These are phyloP conservation scores for Ephemerocybe angulata DNA, from an alignment of 768 basidiomycete genomes.

Conservation along the genomic window DNA sequence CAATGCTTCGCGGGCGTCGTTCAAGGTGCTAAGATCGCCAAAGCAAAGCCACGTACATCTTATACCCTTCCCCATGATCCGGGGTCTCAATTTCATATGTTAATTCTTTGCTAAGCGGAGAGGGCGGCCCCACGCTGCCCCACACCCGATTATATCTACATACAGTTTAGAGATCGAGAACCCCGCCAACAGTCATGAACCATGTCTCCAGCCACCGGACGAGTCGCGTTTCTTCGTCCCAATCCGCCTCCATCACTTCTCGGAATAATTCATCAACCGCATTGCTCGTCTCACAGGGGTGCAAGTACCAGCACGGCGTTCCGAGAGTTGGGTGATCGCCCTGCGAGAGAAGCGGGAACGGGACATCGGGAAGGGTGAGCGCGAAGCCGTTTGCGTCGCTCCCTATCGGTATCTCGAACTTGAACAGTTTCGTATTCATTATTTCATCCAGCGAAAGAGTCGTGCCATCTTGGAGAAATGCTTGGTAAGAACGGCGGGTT, in stretches of 20 bases:
- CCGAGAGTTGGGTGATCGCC: conserved; percentile 82
- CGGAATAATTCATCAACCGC: conserved; percentile 67
- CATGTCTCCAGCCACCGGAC: conserved; percentile 67
- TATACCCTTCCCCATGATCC: conserved; percentile 19
- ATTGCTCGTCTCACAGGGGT: conserved; percentile 75
- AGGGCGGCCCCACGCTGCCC: neutral
- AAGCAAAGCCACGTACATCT: neutral
- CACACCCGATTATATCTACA: conserved; percentile 2
- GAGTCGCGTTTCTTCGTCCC: conserved; percentile 27
- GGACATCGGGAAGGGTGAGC: conserved; percentile 43
- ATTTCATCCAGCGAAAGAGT: conserved; percentile 58
- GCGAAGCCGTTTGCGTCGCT: conserved; percentile 51
- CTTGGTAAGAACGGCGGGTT: conserved; percentile 7
- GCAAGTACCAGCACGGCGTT: conserved; percentile 78
- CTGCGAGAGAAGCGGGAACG: conserved; percentile 79
- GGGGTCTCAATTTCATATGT: conserved; percentile 23
- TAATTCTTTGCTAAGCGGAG: conserved; percentile 13
- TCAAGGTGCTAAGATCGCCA: neutral
- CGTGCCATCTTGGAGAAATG: conserved; percentile 50
- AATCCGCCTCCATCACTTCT: conserved; percentile 35
- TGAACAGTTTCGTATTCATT: conserved; percentile 58
- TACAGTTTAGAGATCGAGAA: conserved; percentile 50
- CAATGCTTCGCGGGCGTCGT: conserved; percentile 1
- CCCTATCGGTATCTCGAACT: conserved; percentile 38
- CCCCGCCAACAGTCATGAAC: conserved; percentile 70